phyloP scores from a whole-genome alignment of 352 stramenopile genomes.

The Phytophthora nicotianae region DNA sequence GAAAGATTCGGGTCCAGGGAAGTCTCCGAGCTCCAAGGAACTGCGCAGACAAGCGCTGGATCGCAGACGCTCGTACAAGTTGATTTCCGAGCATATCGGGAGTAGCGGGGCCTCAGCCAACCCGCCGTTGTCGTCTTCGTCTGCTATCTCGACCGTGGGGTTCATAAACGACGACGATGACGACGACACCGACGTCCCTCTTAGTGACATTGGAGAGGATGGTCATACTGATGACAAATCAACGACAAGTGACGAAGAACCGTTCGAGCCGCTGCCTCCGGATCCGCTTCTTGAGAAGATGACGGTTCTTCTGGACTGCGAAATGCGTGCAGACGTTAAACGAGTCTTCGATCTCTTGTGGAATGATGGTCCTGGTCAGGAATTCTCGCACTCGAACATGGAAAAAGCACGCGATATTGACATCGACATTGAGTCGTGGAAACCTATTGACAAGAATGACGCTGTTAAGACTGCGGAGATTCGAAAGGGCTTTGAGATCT shows the following conservation, averaged over 20 bases:
- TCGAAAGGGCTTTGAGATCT: conserved; percentile 48
- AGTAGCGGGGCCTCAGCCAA: conserved; percentile 8
- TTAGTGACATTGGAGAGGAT: conserved; percentile 37
- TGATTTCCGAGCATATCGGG: conserved; percentile 37
- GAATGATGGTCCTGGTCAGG: conserved; percentile 57
- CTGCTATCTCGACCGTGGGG: conserved; percentile 42
- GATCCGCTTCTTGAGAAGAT: conserved; percentile 64
- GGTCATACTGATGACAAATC: conserved; percentile 53
- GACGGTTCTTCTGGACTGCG: conserved; percentile 72
- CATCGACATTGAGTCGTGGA: conserved; percentile 66
- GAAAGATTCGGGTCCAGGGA: conserved; percentile 23
- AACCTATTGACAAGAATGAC: conserved; percentile 42
- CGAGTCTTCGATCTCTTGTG: conserved; percentile 72
- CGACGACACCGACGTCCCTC: conserved; percentile 22
- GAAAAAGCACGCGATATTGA: conserved; percentile 70
- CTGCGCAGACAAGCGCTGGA: conserved; percentile 59
- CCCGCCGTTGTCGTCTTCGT: conserved; percentile 29
- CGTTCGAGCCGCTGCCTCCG: conserved; percentile 60
- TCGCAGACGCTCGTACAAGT: conserved; percentile 63
- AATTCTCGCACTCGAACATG: conserved; percentile 58
- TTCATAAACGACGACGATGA: conserved; percentile 56
- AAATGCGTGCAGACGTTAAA: conserved; percentile 66
- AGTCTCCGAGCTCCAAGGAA: conserved; percentile 41
- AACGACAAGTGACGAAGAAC: conserved; percentile 56
- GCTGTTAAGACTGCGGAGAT: conserved; percentile 24